Conservation (phyloP, 208 protist species). For the Acanthamoeba culbertsoni region DNA sequence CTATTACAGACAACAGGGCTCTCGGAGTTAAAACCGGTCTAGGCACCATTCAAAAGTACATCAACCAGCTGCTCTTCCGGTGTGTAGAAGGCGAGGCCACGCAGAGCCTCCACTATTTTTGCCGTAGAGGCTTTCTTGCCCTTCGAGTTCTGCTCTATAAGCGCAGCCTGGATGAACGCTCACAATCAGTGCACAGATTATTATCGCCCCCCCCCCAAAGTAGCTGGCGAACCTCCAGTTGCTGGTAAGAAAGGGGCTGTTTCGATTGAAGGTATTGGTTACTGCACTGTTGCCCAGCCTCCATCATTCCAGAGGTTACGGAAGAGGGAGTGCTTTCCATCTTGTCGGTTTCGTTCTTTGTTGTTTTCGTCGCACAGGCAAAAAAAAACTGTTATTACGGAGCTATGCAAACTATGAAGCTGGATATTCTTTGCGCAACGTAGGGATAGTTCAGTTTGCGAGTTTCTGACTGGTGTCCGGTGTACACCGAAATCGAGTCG, state of each 20-base stretch:
- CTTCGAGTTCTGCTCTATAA: slow-evolving; percentile 31
- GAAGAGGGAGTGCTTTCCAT: not conserved
- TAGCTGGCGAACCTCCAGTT: not conserved
- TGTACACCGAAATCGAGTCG: too few relatives aligned
- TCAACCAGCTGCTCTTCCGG: slow-evolving; percentile 1
- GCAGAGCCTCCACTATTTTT: slow-evolving; percentile 24
- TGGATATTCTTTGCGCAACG: too few relatives aligned
- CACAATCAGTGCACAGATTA: too few relatives aligned
- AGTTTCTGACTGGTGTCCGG: too few relatives aligned
- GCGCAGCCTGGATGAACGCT: not conserved
- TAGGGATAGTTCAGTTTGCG: too few relatives aligned
- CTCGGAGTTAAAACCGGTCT: not conserved
- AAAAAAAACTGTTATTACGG: too few relatives aligned
- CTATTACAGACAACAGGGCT: too few relatives aligned
- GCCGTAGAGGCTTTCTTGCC: slow-evolving; percentile 26
- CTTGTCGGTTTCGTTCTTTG: not conserved
- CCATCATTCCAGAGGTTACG: not conserved
- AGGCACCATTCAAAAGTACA: not conserved
- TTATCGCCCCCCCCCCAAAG: too few relatives aligned
- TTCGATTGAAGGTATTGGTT: slow-evolving; percentile 41
- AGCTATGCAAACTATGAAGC: too few relatives aligned
- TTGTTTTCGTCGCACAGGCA: not conserved
- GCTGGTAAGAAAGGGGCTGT: not conserved
- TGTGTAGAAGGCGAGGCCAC: slow-evolving; percentile 23
- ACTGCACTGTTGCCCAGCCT: not conserved